Evolutionary conservation across 2,329 filamentous ascomycete species (phyloP).

Genomic region (Boeremia exigua): DNA sequence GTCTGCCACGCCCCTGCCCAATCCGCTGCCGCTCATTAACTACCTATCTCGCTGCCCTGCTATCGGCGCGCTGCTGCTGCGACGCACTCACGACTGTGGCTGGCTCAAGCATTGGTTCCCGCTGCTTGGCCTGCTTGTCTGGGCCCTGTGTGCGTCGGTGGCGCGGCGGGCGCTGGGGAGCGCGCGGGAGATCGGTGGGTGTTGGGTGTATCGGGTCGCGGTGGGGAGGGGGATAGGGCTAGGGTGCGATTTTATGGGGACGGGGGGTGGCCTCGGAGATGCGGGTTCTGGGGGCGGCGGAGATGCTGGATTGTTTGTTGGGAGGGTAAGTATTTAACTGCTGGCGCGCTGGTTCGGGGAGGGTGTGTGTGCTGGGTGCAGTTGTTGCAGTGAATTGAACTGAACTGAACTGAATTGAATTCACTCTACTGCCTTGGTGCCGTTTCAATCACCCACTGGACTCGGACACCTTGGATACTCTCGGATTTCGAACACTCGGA

Average conservation of each 20-base stretch:
- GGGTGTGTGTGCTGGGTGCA: no score
- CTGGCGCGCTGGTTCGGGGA: not conserved
- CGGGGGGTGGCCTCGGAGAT: no score
- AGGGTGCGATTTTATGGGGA: not conserved
- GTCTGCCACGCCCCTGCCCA: no score
- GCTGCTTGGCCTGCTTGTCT: not conserved
- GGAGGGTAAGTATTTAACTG: not conserved
- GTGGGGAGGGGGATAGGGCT: no score
- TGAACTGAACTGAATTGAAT: no score
- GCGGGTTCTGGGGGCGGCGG: not conserved
- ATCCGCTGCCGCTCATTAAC: no score
- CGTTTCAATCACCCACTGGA: not conserved
- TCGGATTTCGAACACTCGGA: not conserved
- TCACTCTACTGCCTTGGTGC: not conserved
- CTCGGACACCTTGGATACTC: not conserved
- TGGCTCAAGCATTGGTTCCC: slow-evolving; percentile 9
- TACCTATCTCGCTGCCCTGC: not conserved
- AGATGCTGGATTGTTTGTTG: slow-evolving; percentile 10
- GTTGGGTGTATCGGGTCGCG: slow-evolving; percentile 3
- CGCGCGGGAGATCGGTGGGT: slow-evolving; percentile 12
- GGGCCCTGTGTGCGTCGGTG: not conserved
- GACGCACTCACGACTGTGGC: not conserved
- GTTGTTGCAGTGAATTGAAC: no score
- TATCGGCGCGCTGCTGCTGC: not conserved
- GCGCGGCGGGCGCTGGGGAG: not conserved